Conservation (phyloP, 768 basidiomycete species). For the Naganishia antarctica region DNA sequence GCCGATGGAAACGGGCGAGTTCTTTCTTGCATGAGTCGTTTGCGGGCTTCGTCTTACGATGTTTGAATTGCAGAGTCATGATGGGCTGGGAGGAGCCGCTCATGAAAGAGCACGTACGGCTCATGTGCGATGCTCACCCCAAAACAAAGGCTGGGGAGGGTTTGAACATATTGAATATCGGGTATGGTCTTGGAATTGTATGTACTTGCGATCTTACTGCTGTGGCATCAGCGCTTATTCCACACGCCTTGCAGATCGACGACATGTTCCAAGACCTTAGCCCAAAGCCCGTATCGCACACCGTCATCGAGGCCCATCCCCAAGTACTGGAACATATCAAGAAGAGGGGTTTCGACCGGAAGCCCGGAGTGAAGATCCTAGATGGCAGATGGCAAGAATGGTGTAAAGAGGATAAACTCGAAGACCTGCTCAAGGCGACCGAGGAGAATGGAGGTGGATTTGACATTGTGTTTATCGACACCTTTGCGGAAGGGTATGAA, state of each 20-base stretch:
- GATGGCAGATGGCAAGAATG: constrained; percentile 93
- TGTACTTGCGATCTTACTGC: constrained; percentile 21
- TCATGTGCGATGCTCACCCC: constrained; percentile 58
- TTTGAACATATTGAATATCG: constrained; percentile 76
- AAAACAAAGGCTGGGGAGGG: constrained; percentile 34
- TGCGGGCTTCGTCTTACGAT: too few species aligned
- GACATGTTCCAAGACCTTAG: constrained; percentile 28
- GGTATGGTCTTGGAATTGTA: constrained; percentile 85
- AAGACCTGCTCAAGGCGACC: constrained; percentile 34
- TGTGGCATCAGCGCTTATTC: background rate
- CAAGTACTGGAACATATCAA: constrained; percentile 82
- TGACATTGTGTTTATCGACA: constrained; percentile 85
- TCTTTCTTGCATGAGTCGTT: too few species aligned
- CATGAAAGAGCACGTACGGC: constrained; percentile 74
- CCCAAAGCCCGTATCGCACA: constrained; percentile 73
- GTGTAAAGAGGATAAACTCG: constrained; percentile 41
- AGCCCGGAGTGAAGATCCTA: constrained; percentile 68
- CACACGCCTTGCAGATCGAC: constrained; percentile 31
- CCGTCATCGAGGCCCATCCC: constrained; percentile 90
- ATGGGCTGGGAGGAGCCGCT: constrained; percentile 95
- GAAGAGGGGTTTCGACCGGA: constrained; percentile 68
- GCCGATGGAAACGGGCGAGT: constrained; percentile 57
- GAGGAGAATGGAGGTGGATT: constrained; percentile 55
- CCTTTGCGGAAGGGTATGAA: constrained; percentile 80
- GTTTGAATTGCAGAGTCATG: constrained; percentile 61